Base-by-base conservation (phyloP, 306 rosid species). In the Ormosia emarginata region DNA sequence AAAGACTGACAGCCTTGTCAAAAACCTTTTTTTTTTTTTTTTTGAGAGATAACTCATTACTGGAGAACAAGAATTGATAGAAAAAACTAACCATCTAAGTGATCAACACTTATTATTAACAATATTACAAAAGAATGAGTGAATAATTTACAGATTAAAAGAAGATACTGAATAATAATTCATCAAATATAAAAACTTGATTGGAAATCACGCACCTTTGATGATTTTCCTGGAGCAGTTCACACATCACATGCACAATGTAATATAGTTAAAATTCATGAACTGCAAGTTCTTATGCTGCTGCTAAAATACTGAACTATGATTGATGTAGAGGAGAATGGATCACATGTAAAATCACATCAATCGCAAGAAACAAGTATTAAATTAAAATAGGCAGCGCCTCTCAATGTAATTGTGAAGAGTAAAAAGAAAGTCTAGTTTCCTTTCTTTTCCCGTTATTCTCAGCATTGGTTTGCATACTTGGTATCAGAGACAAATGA, bases 191-290 rank as follows among this genome's bases (percentile, higher is more conserved):
- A 2, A 71, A 36, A 70, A 63, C 7, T 67, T 5, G 34, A 76
- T 14, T 41, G 74, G 81, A 77, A 85, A 77, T 78, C 75, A 79
- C 93, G 62, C 82, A 90, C 97, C 91, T 92, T 83, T 9, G 97
- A 85, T 50, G 94, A 89, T 87, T 94, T 94, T 71, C 97, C 97
- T 92, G 94, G 64, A 80, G 81, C 76, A 81, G 85, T 75, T 67
- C 73, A 41, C 77, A 47, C 37, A 75, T 78, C 67, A 74, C 88
- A 90, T 77, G 88, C 84, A 86, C 79, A 82, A 79, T 7, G 66
- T 24, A 81, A 74, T 82, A 39, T 55, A 49, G 90, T 91, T 82
- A 91, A 79, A 79, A 81, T 34, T 58, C 79, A 75, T 50, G 63
- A 53, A 75, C 72, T 63, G 84, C 64, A 77, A 73, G 77, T 30